Percentiles rank a stretch among this genome's conserved stretches.
Evolutionary conservation across 192 early-diverging fungal species (phyloP).

Genomic region (Coemansia sp.): DNA sequence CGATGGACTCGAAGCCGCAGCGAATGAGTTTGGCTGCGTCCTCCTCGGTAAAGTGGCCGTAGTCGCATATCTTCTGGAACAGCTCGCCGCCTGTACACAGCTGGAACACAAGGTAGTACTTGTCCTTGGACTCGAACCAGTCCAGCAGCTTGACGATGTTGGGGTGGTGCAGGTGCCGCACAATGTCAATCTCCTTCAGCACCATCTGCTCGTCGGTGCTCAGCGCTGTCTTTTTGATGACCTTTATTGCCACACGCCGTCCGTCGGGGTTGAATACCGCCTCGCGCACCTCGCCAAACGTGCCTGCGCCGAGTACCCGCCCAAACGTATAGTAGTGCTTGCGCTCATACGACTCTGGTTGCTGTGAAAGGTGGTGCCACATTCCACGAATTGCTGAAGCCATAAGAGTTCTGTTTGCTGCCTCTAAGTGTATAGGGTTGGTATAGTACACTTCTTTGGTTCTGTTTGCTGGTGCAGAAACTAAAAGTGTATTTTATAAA

Average conservation of each 20-base stretch:
- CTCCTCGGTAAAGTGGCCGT: conserved; percentile 76
- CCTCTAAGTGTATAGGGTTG: no score
- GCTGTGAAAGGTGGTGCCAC: conserved; percentile 51
- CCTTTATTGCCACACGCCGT: conserved; percentile 83
- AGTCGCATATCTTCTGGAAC: conserved; percentile 78
- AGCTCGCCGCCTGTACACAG: conserved; percentile 86
- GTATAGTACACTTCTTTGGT: no score
- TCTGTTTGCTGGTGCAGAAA: no score
- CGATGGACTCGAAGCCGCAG: conserved; percentile 72
- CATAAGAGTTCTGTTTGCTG: conserved; percentile 13
- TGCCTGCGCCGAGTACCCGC: conserved; percentile 63
- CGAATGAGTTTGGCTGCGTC: conserved; percentile 78
- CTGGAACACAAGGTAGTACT: conserved; percentile 76
- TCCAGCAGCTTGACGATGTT: conserved; percentile 83
- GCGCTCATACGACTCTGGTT: conserved; percentile 62
- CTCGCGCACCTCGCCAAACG: conserved; percentile 72
- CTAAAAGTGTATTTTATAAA: no score
- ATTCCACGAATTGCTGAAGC: conserved; percentile 50
- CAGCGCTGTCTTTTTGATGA: conserved; percentile 86
- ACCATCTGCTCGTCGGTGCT: conserved; percentile 86
- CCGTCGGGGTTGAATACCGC: conserved; percentile 69
- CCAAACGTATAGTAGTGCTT: conserved; percentile 70
- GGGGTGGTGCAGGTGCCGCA: conserved; percentile 79
- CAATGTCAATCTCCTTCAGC: conserved; percentile 84
- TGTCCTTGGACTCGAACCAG: conserved; percentile 72